Percentiles rank a stretch among this genome's conserved stretches.
Evolutionary conservation across 2,329 filamentous ascomycete genomes (phyloP).

Genomic region (Cordyceps pruinosa): DNA sequence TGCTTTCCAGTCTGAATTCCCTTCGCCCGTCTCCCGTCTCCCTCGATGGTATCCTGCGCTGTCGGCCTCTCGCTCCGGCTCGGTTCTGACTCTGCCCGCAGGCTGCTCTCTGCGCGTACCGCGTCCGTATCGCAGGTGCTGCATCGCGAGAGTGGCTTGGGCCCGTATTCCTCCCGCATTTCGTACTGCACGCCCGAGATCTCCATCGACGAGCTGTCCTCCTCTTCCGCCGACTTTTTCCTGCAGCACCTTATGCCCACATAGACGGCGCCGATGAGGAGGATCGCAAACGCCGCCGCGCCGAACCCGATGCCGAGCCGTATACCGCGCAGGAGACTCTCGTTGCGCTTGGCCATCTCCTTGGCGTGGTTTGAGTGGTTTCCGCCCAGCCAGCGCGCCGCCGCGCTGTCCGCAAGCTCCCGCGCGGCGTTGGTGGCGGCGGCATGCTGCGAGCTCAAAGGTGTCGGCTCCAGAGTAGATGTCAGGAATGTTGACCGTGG

Average conservation of each 20-base stretch:
- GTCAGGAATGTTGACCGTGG: not conserved
- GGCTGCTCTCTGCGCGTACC: not conserved
- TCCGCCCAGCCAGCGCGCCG: conserved; percentile 28
- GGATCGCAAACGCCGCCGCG: conserved; percentile 4
- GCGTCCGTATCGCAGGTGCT: conserved; percentile 5
- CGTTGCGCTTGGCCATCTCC: conserved; percentile 14
- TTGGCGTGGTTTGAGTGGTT: conserved; percentile 23
- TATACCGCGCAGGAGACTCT: conserved; percentile 23
- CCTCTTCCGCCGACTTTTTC: not conserved
- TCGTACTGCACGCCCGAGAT: conserved; percentile 9
- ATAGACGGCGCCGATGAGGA: conserved; percentile 6
- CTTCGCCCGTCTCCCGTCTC: not conserved
- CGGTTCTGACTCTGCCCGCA: not conserved
- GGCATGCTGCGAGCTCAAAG: not conserved
- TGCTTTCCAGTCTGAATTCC: not conserved
- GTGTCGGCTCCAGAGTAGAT: not conserved
- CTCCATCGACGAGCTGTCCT: conserved; percentile 2
- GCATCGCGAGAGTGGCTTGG: conserved; percentile 4
- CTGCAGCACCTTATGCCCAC: conserved; percentile 6
- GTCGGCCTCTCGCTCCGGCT: not conserved
- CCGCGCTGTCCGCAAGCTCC: conserved; percentile 31
- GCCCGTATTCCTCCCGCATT: conserved; percentile 7
- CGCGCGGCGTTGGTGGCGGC: conserved; percentile 24
- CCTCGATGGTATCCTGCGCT: not conserved
- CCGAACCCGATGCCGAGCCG: conserved; percentile 26